Evolutionary conservation across 2,329 filamentous ascomycete species (phyloP).

Genomic region (Alternaria panax): DNA sequence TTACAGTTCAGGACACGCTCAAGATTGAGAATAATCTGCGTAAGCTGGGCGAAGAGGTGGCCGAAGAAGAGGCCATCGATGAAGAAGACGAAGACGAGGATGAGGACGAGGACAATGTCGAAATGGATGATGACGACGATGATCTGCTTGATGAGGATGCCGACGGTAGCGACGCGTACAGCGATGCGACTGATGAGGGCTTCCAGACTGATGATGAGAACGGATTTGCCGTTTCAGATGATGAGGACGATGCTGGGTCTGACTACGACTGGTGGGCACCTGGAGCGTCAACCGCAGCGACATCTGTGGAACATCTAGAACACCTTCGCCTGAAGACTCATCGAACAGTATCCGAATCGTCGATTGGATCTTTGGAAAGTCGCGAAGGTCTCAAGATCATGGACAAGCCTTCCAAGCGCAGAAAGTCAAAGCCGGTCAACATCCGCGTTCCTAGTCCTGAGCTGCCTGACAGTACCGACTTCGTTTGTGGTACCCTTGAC

Average conservation of each 20-base stretch:
- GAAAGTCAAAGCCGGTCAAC: slow-evolving; percentile 60
- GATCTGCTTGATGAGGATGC: slow-evolving; percentile 60
- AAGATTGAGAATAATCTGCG: slow-evolving; percentile 89
- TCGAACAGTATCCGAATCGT: slow-evolving; percentile 61
- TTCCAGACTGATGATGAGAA: slow-evolving; percentile 83
- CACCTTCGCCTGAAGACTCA: slow-evolving; percentile 57
- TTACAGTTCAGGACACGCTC: slow-evolving; percentile 90
- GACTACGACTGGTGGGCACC: slow-evolving; percentile 72
- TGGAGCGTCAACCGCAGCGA: slow-evolving; percentile 59
- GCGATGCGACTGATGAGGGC: slow-evolving; percentile 64
- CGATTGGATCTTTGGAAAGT: slow-evolving; percentile 60
- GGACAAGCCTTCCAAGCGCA: slow-evolving; percentile 45
- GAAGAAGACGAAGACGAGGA: slow-evolving; percentile 59
- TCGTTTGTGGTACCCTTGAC: slow-evolving; percentile 97
- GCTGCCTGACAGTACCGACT: slow-evolving; percentile 95
- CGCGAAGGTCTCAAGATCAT: slow-evolving; percentile 39
- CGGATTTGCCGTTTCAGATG: slow-evolving; percentile 74
- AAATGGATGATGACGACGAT: slow-evolving; percentile 47
- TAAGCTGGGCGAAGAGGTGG: slow-evolving; percentile 80
- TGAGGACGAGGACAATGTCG: slow-evolving; percentile 54
- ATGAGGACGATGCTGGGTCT: slow-evolving; percentile 69
- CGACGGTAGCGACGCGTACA: slow-evolving; percentile 49
- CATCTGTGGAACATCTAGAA: slow-evolving; percentile 58
- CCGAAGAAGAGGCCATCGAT: slow-evolving; percentile 81
- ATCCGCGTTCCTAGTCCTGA: slow-evolving; percentile 75